Base-by-base conservation (phyloP, 2,329 filamentous ascomycete species). In the Alternaria tenuissima region DNA sequence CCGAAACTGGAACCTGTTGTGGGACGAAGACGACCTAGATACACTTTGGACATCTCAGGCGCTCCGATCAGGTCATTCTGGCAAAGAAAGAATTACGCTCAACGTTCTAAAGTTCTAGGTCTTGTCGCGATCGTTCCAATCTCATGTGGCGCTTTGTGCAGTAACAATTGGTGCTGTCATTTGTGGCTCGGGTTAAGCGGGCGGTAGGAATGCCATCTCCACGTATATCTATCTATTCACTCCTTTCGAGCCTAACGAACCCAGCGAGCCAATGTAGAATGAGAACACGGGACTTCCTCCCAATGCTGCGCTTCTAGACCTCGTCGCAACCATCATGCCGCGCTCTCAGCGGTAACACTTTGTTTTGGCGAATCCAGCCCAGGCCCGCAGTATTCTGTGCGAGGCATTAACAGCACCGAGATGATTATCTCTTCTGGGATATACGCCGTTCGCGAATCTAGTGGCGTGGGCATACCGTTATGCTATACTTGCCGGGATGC, bases 361-460 rank as follows among this genome's bases (percentile, higher is more conserved):
- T 36, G 30, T 36, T 39, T 24, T 20, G 5, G 38, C 18, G 11
- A 22, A 14, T 5, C 32, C 32, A 30, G 46, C 14, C 51, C 18
- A 42, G 26, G 32, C 28, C 18, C 16, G 8, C 28, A 12, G 28
- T 0, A 30, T 30, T 11, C 28, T 30, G 16, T 44, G 39, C 51
- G 39, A 43, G 38, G 51, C 34, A 53, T 43, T 44, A 30, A 53
- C 51, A 34, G 39, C n/a, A 34, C 26, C 41, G 14, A 22, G 28
- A 5, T 32, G 24, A 52, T 42, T 43, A n/a, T 26, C 20, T 30
- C 14, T 14, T 7, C 18, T 43, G 39, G 51, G 51, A 53, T 43
- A 38, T 36, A 24, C 46, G 16, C 32, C 22, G 49, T 20, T 58
- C 42, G 48, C 56, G 20, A 48, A 58, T 58, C 42, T 55, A 38